phyloP scores from a whole-genome alignment of 225 moss, liverwort and hornwort species.

The Bryoerythrophyllum caledonicum region DNA sequence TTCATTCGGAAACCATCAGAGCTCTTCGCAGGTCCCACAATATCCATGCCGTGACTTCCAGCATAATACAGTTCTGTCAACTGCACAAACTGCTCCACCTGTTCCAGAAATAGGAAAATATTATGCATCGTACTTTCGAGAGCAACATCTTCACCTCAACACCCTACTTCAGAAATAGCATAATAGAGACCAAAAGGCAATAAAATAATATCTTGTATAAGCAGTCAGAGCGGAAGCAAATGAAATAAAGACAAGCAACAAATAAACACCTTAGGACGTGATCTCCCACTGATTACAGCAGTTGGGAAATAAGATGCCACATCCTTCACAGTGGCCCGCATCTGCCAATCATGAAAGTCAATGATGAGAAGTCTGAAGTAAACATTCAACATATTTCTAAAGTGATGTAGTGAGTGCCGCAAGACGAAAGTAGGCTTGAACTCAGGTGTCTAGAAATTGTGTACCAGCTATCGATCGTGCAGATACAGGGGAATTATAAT shows the following conservation, averaged over 20 bases:
- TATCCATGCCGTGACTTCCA: slow-evolving; percentile 99
- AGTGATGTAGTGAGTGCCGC: background rate
- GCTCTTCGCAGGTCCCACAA: slow-evolving; percentile 83
- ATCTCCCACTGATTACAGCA: slow-evolving; percentile 92
- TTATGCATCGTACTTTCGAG: background rate
- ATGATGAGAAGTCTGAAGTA: background rate
- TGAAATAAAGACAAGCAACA: background rate
- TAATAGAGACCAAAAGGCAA: background rate
- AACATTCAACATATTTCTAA: background rate
- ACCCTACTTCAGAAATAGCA: background rate
- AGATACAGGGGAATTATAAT: background rate
- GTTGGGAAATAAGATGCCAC: slow-evolving; percentile 91
- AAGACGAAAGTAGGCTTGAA: background rate
- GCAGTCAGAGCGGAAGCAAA: background rate
- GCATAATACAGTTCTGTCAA: slow-evolving; percentile 89
- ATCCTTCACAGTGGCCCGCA: slow-evolving; percentile 92
- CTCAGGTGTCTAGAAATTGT: background rate
- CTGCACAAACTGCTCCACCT: slow-evolving; percentile 95
- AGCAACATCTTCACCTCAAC: background rate
- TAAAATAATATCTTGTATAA: background rate
- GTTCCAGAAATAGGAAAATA: slow-evolving; percentile 13
- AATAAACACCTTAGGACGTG: slow-evolving; percentile 71
- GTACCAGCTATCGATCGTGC: background rate
- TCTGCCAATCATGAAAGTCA: slow-evolving; percentile 43
- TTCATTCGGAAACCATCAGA: slow-evolving; percentile 79